Evolutionary conservation across 441 rosid genomes (phyloP).

Genomic region (Pelargonium myrrhifolium): DNA sequence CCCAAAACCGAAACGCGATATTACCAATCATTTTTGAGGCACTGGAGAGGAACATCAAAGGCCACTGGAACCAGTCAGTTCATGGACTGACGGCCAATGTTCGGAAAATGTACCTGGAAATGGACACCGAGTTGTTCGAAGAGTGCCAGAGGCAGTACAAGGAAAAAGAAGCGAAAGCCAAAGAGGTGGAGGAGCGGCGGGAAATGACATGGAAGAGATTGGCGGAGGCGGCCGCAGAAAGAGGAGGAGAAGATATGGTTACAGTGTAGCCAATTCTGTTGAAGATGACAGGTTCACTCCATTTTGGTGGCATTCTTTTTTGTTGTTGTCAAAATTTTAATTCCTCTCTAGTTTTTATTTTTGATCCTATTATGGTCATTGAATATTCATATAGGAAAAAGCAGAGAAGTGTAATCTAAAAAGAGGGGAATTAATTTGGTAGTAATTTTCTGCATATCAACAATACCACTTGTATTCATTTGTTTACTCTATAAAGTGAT

Average conservation of each 20-base stretch:
- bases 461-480: neutral
- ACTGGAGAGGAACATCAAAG: slow-evolving; percentile 61
- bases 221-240: slow-evolving; percentile 56
- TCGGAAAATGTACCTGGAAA: slow-evolving; percentile 75
- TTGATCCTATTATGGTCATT: slow-evolving; percentile 1
- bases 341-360: neutral
- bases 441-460: neutral
- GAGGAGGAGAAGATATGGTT: slow-evolving; percentile 56
- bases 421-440: neutral
- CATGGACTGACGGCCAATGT: slow-evolving; percentile 74
- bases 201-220: slow-evolving; percentile 71
- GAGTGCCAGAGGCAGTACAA: slow-evolving; percentile 53
- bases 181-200: slow-evolving; percentile 66
- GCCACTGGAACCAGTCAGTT: slow-evolving; percentile 91
- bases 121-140: slow-evolving; percentile 73
- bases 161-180: slow-evolving; percentile 58
- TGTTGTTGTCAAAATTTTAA: neutral
- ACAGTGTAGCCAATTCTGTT: slow-evolving; percentile 27
- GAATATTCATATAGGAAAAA: neutral
- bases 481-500: neutral
- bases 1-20: slow-evolving; percentile 59
- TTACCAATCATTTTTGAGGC: slow-evolving; percentile 70
- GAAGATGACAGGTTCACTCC: neutral
- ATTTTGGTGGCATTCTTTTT: neutral
- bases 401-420: neutral